Percentiles rank a stretch among this genome's conserved stretches.
Conservation (phyloP, 2,329 filamentous ascomycete genomes). For the Simplicillium aogashimaense region DNA sequence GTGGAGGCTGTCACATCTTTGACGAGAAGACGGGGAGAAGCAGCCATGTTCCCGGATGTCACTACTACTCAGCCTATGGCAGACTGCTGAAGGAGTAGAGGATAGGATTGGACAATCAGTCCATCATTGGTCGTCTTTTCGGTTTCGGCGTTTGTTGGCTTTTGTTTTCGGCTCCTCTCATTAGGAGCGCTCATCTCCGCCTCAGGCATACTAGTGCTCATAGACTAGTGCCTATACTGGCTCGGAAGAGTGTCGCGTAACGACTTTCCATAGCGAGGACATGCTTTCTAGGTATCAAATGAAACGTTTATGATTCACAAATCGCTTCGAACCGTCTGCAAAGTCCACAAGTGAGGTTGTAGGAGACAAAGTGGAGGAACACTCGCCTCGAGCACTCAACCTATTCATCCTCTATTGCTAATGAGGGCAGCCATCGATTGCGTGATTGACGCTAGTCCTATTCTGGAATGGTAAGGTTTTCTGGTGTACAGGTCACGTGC, state of each 20-base stretch:
- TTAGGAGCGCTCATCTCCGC: conserved; percentile 4
- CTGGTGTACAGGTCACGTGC: not conserved
- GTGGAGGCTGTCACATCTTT: conserved; percentile 73
- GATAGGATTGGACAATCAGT: not conserved
- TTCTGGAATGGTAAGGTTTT: not conserved
- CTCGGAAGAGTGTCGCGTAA: not conserved
- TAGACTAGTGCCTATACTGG: not conserved
- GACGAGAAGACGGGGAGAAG: conserved; percentile 65
- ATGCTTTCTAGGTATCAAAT: conserved; percentile 11
- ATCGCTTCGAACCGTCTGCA: conserved; percentile 1
- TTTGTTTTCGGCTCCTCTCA: conserved; percentile 4
- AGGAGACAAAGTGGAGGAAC: conserved; percentile 6
- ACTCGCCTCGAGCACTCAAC: conserved; percentile 10
- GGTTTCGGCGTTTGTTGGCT: conserved; percentile 6
- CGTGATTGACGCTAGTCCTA: conserved; percentile 20
- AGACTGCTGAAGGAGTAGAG: conserved; percentile 30
- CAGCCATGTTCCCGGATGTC: conserved; percentile 59
- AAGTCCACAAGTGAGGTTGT: conserved; percentile 11
- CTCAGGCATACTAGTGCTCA: conserved; percentile 1
- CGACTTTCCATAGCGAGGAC: conserved; percentile 4
- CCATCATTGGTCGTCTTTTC: conserved; percentile 3
- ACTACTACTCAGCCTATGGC: conserved; percentile 60
- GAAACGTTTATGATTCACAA: conserved; percentile 8
- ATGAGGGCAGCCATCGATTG: conserved; percentile 17
- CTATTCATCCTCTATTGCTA: conserved; percentile 3